phyloP scores from a whole-genome alignment of 2,329 filamentous ascomycete genomes.

The Lachnellula cervina region DNA sequence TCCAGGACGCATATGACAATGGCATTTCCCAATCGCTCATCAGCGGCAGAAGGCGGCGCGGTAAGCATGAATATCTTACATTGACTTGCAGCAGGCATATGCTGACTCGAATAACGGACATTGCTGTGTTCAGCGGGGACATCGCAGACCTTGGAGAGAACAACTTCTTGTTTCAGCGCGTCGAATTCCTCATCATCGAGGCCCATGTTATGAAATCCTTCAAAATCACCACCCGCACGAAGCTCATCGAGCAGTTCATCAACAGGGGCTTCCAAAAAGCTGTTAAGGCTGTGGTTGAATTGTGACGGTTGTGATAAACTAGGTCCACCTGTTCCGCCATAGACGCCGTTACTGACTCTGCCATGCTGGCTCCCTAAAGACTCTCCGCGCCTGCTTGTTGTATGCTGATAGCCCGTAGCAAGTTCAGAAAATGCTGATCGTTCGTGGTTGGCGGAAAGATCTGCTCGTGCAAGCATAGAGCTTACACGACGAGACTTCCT shows the following conservation, averaged over 20 bases:
- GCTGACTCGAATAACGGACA: conserved; percentile 54
- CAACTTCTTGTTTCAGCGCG: conserved; percentile 66
- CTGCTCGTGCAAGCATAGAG: conserved; percentile 81
- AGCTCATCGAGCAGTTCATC: conserved; percentile 67
- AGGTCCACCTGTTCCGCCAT: conserved; percentile 33
- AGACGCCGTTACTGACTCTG: conserved; percentile 49
- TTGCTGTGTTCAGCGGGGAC: conserved; percentile 58
- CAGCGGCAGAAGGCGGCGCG: conserved; percentile 51
- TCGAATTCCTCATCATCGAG: conserved; percentile 69
- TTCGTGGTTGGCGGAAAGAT: conserved; percentile 81
- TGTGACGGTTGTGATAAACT: conserved; percentile 22
- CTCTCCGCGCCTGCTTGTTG: conserved; percentile 44
- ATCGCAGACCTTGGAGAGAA: conserved; percentile 65
- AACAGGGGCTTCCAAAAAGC: conserved; percentile 62
- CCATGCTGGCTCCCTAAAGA: conserved; percentile 67
- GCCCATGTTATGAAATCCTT: conserved; percentile 68
- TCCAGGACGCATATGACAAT: conserved; percentile 68
- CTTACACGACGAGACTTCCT: conserved; percentile 75
- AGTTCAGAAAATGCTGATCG: conserved; percentile 74
- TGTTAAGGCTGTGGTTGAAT: conserved; percentile 47
- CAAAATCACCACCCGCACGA: conserved; percentile 55
- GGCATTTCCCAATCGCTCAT: conserved; percentile 49
- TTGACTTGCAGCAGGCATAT: conserved; percentile 47
- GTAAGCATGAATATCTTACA: conserved; percentile 64
- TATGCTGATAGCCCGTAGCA: conserved; percentile 41